These are phyloP conservation scores for Komagataella ulmi DNA, from an alignment of 805 yeast species.

Conservation along the genomic window DNA sequence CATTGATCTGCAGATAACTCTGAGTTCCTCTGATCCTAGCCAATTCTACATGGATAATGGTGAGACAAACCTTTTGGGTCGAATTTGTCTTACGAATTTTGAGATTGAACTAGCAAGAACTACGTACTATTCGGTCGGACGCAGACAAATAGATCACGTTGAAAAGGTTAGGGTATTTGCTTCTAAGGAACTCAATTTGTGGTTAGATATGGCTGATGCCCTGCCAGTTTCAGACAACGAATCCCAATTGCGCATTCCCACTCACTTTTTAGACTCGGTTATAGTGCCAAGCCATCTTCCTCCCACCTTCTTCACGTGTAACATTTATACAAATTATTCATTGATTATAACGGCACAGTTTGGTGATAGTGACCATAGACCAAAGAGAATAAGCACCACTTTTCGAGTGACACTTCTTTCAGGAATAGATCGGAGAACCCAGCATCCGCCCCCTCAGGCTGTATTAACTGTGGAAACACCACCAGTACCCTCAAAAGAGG, in stretches of 20 bases:
- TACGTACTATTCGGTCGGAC: conserved; percentile 16
- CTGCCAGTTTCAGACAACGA: conserved; percentile 10
- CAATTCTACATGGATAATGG: not conserved
- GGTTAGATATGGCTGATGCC: conserved; percentile 24
- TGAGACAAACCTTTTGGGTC: conserved; percentile 20
- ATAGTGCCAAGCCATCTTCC: conserved; percentile 32
- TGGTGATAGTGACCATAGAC: conserved; percentile 3
- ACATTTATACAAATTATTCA: conserved; percentile 31
- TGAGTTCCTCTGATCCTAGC: not conserved
- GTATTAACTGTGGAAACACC: not conserved
- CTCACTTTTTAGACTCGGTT: conserved; percentile 22
- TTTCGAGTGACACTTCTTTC: not conserved
- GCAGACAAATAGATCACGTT: conserved; percentile 6
- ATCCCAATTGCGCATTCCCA: conserved; percentile 33
- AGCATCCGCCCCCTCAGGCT: not conserved
- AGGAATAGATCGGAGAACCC: not conserved
- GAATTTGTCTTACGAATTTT: conserved; percentile 27
- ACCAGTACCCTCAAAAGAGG: not conserved
- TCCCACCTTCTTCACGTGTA: conserved; percentile 46
- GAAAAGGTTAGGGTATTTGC: conserved; percentile 9
- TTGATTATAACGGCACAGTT: conserved; percentile 21
- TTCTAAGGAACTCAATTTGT: conserved; percentile 11
- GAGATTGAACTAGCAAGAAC: conserved; percentile 15
- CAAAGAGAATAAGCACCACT: not conserved
- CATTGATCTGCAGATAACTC: conserved; percentile 2